Conservation (phyloP, 352 stramenopile genomes). For the Phytophthora meadii region DNA sequence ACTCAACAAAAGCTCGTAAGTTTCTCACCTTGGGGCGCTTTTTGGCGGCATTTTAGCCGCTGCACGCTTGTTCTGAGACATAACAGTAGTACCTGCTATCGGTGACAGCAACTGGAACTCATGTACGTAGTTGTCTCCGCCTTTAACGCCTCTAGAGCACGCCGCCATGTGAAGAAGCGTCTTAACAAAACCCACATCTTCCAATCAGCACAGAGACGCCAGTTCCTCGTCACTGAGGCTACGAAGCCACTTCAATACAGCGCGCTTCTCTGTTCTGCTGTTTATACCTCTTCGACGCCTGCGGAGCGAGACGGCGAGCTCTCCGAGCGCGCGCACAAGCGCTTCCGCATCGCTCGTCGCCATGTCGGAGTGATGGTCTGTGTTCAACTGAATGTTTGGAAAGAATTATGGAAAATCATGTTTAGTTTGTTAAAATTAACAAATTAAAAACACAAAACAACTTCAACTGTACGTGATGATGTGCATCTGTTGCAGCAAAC, state of each 20-base stretch:
- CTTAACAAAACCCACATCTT: conserved; percentile 80
- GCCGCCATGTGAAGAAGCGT: conserved; percentile 76
- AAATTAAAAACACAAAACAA: no score
- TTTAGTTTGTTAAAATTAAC: no score
- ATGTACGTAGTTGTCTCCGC: conserved; percentile 24
- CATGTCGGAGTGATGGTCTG: conserved; percentile 15
- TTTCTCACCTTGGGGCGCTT: conserved; percentile 27
- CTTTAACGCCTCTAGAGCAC: conserved; percentile 18
- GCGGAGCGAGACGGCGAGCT: conserved; percentile 57
- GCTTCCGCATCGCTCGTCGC: conserved; percentile 28
- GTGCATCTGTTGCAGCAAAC: conserved; percentile 62
- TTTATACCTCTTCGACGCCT: conserved; percentile 10
- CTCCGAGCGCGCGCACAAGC: conserved; percentile 65
- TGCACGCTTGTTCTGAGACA: conserved; percentile 16
- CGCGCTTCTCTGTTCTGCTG: conserved; percentile 38
- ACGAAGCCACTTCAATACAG: conserved; percentile 62
- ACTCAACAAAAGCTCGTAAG: background rate
- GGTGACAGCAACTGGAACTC: conserved; percentile 67
- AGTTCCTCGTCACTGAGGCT: conserved; percentile 49
- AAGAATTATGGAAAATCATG: no score
- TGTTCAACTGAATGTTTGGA: conserved; percentile 23
- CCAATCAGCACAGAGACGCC: conserved; percentile 67
- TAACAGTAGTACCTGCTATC: background rate
- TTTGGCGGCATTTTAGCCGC: conserved; percentile 9
- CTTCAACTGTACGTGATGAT: conserved; percentile 23